Conservation (phyloP, 2,329 filamentous ascomycete species). For the Microdochium nivale region DNA sequence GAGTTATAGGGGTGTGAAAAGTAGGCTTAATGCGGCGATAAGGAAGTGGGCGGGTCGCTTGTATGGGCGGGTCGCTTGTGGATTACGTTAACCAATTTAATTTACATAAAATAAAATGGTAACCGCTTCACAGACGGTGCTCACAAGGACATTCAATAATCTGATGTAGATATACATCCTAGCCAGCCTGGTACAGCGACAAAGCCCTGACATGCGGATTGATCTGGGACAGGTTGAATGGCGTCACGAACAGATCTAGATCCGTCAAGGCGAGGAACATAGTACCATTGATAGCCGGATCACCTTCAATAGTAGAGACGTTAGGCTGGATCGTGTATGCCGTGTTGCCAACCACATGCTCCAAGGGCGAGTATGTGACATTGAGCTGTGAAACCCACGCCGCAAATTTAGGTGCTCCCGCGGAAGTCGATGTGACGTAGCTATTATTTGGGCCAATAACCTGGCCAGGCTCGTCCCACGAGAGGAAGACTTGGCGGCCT, state of each 20-base stretch:
- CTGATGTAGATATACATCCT: no score
- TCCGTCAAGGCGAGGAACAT: constrained; percentile 76
- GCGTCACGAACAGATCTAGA: constrained; percentile 56
- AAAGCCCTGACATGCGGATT: constrained; percentile 72
- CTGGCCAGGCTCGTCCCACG: constrained; percentile 64
- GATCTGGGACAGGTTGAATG: constrained; percentile 66
- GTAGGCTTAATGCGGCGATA: no score
- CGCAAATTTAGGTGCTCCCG: constrained; percentile 54
- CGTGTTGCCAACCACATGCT: constrained; percentile 41
- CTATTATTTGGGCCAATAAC: constrained; percentile 72
- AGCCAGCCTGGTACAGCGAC: constrained; percentile 72
- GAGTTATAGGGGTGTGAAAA: no score
- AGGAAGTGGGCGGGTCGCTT: background rate
- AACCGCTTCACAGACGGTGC: no score
- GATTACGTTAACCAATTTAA: background rate
- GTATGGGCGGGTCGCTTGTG: background rate
- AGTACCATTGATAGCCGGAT: constrained; percentile 66
- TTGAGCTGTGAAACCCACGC: constrained; percentile 74
- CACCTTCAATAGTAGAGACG: constrained; percentile 55
- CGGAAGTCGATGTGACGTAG: constrained; percentile 59
- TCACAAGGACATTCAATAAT: constrained; percentile 9
- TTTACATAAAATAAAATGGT: no score
- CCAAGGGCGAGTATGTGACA: constrained; percentile 58
- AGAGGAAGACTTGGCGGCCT: constrained; percentile 60
- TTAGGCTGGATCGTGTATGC: constrained; percentile 69